Conservation (phyloP, 1,284 basidiomycete genomes). For the Trichosporon coremiiforme region DNA sequence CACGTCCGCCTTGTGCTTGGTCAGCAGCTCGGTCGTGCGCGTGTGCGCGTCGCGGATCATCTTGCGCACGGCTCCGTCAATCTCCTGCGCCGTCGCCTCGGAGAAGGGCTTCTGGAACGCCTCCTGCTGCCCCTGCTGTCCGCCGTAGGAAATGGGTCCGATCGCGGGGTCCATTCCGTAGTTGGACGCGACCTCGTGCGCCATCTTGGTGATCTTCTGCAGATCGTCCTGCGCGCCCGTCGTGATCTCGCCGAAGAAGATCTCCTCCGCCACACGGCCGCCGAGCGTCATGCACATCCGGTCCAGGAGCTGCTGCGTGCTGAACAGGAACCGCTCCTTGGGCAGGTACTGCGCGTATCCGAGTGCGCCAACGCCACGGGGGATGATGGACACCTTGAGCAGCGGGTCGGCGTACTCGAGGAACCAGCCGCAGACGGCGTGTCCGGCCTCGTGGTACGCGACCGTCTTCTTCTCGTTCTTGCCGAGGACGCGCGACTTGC, state of each 20-base stretch:
- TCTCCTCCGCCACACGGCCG: constrained; percentile 95
- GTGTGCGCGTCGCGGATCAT: constrained; percentile 89
- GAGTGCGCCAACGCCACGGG: constrained; percentile 90
- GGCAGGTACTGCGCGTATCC: constrained; percentile 98
- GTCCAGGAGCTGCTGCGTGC: constrained; percentile 91
- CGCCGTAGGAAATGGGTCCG: constrained; percentile 93
- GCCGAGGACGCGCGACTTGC: constrained; percentile 90
- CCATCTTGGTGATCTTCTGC: constrained; percentile 97
- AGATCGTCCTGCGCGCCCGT: constrained; percentile 97
- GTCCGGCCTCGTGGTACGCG: constrained; percentile 98
- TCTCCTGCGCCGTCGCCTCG: constrained; percentile 92
- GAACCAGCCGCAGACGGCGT: constrained; percentile 98
- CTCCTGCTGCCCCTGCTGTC: constrained; percentile 77
- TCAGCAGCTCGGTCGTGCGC: constrained; percentile 80
- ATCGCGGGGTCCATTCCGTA: constrained; percentile 96
- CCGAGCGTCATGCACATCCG: constrained; percentile 99
- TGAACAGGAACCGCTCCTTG: constrained; percentile 92
- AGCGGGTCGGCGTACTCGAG: constrained; percentile 95
- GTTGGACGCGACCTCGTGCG: constrained; percentile 87
- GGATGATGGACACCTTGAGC: constrained; percentile 98
- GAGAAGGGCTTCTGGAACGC: constrained; percentile 96
- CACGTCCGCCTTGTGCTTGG: constrained; percentile 79
- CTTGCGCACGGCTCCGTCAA: constrained; percentile 86
- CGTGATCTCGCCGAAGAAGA: constrained; percentile 96
- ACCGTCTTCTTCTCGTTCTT: constrained; percentile 98